phyloP scores from a whole-genome alignment of 495 filamentous ascomycete genomes.

The Pseudevernia furfuracea region DNA sequence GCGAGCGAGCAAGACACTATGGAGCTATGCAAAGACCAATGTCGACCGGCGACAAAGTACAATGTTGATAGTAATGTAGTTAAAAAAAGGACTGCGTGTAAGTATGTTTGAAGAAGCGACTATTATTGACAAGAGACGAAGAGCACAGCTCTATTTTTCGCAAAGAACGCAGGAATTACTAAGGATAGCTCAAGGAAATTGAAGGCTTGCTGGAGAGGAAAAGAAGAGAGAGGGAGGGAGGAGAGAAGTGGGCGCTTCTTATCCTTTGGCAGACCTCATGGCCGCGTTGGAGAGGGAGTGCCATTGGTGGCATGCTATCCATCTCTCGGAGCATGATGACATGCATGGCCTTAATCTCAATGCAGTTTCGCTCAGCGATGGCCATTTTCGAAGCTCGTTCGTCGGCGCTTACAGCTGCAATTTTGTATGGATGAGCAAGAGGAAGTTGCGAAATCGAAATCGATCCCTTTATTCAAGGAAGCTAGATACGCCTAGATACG shows the following conservation, averaged over 20 bases:
- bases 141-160: conserved; percentile 28
- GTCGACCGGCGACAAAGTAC: conserved; percentile 47
- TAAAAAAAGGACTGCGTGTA: conserved; percentile 13
- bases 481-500: neutral
- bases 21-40: conserved; percentile 38
- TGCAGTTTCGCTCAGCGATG: conserved; percentile 1
- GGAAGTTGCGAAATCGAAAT: neutral
- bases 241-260: conserved; percentile 30
- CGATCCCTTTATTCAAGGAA: neutral
- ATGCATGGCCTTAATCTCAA: conserved; percentile 15
- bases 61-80: conserved; percentile 33
- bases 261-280: conserved; percentile 13
- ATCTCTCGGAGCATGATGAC: conserved; percentile 22
- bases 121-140: conserved; percentile 31
- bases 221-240: conserved; percentile 52
- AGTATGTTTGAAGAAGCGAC: neutral
- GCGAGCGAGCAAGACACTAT: conserved; percentile 54
- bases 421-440: too few relatives aligned
- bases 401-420: conserved; percentile 7
- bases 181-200: conserved; percentile 54
- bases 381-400: conserved; percentile 3
- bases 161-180: conserved; percentile 28
- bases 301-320: neutral
- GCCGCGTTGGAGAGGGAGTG: conserved; percentile 8
- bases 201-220: conserved; percentile 69